phyloP scores from a whole-genome alignment of 495 filamentous ascomycete genomes.

The Astrocystis sublimbata region DNA sequence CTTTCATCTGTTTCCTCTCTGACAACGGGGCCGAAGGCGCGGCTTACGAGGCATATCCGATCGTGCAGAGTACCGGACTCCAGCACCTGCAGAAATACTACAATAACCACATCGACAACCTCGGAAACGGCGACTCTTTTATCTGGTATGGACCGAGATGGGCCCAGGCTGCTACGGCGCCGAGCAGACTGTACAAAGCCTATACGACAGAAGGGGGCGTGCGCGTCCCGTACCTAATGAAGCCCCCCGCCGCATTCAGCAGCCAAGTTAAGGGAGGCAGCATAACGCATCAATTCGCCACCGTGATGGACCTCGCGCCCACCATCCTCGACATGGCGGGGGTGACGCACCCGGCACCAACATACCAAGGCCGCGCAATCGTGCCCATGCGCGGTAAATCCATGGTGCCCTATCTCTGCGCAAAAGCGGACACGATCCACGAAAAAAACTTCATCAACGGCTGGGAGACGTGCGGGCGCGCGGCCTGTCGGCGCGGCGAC shows the following conservation, averaged over 20 bases:
- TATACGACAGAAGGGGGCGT: conserved; percentile 66
- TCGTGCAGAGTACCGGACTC: conserved; percentile 49
- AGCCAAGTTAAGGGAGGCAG: conserved; percentile 32
- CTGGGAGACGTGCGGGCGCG: conserved; percentile 44
- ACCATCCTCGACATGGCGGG: conserved; percentile 65
- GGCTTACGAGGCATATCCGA: conserved; percentile 64
- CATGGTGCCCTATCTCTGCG: conserved; percentile 34
- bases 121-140: conserved; percentile 61
- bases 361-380: conserved; percentile 58
- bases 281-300: conserved; percentile 61
- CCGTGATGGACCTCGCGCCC: conserved; percentile 65
- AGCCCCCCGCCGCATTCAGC: conserved; percentile 38
- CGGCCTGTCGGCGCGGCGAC: conserved; percentile 40
- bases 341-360: conserved; percentile 57
- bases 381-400: conserved; percentile 58
- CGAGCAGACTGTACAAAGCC: conserved; percentile 61
- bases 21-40: conserved; percentile 66
- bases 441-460: conserved; percentile 40
- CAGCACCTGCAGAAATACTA: conserved; percentile 63
- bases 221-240: conserved; percentile 59
- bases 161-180: conserved; percentile 67
- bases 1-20: conserved; percentile 64
- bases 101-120: conserved; percentile 62
- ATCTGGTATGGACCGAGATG: conserved; percentile 69
- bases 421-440: conserved; percentile 38